Evolutionary conservation across 148 eudicot genomes (phyloP).

Genomic region (Cornus controversa): DNA sequence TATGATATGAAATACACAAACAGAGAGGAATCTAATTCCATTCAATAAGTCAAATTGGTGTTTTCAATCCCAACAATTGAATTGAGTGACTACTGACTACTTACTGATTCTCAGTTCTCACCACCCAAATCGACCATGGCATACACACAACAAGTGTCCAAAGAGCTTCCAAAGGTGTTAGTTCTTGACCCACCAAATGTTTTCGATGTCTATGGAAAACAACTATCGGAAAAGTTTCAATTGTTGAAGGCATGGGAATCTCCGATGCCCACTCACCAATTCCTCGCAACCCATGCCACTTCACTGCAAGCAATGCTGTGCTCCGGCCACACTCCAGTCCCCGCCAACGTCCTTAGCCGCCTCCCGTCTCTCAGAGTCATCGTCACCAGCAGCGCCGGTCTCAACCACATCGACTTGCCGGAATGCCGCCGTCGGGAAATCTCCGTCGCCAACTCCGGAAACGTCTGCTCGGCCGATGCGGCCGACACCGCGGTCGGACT

Average conservation of each 20-base stretch:
- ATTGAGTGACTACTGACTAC: too few relatives aligned
- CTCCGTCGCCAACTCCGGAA: constrained; percentile 41
- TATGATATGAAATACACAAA: too few relatives aligned
- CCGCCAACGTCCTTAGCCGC: constrained; percentile 33
- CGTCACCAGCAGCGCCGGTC: constrained; percentile 60
- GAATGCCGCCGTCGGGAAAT: constrained; percentile 77
- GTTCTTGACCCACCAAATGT: constrained; percentile 45
- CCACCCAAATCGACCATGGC: too few relatives aligned
- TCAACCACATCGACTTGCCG: constrained; percentile 53
- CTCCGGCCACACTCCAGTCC: constrained; percentile 16
- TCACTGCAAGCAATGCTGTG: constrained; percentile 31
- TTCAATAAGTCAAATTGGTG: too few relatives aligned
- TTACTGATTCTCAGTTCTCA: too few relatives aligned
- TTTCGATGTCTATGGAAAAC: constrained; percentile 23
- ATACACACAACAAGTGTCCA: too few relatives aligned
- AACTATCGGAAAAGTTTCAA: constrained; percentile 36
- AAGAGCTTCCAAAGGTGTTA: constrained; percentile 44
- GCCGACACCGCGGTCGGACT: constrained; percentile 70
- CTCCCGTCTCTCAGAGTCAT: constrained; percentile 55
- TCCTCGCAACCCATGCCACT: constrained; percentile 29
- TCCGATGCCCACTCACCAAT: constrained; percentile 28
- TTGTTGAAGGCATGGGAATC: constrained; percentile 54
- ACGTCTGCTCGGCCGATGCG: constrained; percentile 45
- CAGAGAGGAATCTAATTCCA: too few relatives aligned
- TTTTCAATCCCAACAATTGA: too few relatives aligned